phyloP scores from a whole-genome alignment of 2,329 filamentous ascomycete species.

The Epichloe uncinata region DNA sequence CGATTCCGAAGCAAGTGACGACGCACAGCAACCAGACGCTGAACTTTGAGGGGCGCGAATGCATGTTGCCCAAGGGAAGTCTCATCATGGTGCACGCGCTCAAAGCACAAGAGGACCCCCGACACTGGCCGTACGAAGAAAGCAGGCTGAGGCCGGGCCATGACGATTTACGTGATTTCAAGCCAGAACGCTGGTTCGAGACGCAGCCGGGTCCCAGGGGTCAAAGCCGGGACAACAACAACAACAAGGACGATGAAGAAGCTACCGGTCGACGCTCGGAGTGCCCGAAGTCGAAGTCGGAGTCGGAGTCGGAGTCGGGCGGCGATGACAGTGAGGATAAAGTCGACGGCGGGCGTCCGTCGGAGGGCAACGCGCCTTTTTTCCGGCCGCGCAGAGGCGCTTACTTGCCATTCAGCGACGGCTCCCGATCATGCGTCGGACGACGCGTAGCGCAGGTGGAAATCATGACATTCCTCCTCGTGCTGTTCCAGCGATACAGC shows the following conservation, averaged over 20 bases:
- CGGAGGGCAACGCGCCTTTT: slow-evolving; percentile 45
- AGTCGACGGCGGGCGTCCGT: slow-evolving; percentile 31
- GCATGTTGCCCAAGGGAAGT: slow-evolving; percentile 42
- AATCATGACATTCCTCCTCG: slow-evolving; percentile 40
- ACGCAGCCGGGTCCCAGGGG: slow-evolving; percentile 9
- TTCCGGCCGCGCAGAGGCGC: slow-evolving; percentile 45
- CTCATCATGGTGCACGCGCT: slow-evolving; percentile 43
- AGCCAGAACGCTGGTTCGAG: slow-evolving; percentile 60
- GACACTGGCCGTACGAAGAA: slow-evolving; percentile 50
- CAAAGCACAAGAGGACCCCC: slow-evolving; percentile 55
- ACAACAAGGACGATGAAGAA: background rate
- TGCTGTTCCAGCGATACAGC: slow-evolving; percentile 45
- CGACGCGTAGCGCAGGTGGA: slow-evolving; percentile 47
- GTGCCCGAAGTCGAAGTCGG: slow-evolving; percentile 15
- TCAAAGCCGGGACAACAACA: slow-evolving; percentile 6
- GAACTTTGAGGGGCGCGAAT: slow-evolving; percentile 41
- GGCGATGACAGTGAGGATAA: slow-evolving; percentile 25
- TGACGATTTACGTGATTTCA: slow-evolving; percentile 53
- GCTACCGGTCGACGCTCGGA: background rate
- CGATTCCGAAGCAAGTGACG: slow-evolving; percentile 54
- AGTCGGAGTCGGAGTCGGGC: slow-evolving; percentile 22
- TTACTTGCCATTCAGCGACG: slow-evolving; percentile 46
- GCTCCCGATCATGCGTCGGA: slow-evolving; percentile 43
- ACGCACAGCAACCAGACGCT: slow-evolving; percentile 40
- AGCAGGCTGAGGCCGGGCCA: slow-evolving; percentile 28